Evolutionary conservation across 208 protist species (phyloP).

Genomic region (Leishmania lainsoni): DNA sequence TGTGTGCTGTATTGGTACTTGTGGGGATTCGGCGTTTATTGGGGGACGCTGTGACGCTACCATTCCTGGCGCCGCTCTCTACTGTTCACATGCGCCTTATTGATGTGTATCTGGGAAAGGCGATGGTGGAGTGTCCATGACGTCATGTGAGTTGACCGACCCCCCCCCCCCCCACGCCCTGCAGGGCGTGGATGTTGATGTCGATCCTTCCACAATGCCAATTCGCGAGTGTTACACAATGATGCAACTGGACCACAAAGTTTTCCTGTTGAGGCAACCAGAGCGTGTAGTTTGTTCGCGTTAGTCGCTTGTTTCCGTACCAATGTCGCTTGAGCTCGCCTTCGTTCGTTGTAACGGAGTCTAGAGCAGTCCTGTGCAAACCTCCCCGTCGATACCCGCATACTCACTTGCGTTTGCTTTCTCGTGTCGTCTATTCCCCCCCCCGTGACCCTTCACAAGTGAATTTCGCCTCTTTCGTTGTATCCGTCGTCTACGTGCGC

Average conservation of each 20-base stretch:
- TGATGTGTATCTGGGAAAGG: conserved; percentile 49
- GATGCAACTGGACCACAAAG: neutral
- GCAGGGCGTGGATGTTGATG: neutral
- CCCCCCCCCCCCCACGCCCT: neutral
- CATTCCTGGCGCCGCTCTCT: conserved; percentile 50
- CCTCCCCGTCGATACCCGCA: neutral
- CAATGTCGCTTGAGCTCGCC: neutral
- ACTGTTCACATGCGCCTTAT: conserved; percentile 59
- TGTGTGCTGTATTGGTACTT: conserved; percentile 23
- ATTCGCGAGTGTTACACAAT: neutral
- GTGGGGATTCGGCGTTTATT: conserved; percentile 32
- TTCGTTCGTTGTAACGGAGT: neutral
- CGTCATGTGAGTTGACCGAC: neutral
- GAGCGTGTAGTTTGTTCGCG: neutral
- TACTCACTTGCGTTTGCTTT: neutral
- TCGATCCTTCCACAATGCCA: neutral
- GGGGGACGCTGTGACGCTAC: conserved; percentile 30
- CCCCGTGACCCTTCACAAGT: neutral
- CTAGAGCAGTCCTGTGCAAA: neutral
- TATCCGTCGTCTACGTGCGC: neutral
- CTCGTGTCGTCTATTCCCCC: neutral
- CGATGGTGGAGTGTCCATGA: neutral
- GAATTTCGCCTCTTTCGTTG: neutral
- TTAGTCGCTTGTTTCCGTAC: neutral
- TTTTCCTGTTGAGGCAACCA: neutral